A percentile compares a stretch with the other conserved stretches of the same genome.
Conservation (phyloP, 805 yeast genomes). For the Teunomyces pallodes region DNA sequence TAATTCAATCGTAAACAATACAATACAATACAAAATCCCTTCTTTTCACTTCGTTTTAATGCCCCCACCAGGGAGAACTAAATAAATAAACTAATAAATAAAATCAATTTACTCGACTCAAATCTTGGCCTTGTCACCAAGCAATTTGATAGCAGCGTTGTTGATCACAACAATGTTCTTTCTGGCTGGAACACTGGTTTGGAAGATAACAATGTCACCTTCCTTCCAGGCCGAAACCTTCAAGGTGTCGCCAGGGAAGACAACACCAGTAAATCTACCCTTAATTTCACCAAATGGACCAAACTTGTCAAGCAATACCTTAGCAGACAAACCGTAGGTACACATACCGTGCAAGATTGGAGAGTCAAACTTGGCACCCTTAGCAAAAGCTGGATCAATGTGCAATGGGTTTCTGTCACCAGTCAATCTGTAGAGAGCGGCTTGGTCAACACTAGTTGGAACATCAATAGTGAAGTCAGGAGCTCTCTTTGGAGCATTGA, state of each 20-base stretch:
- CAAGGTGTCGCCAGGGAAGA: slow-evolving; percentile 91
- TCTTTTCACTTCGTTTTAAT: background rate
- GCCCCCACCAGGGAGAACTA: slow-evolving; percentile 4
- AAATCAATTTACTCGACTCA: slow-evolving; percentile 19
- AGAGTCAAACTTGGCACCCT: slow-evolving; percentile 75
- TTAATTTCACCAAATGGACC: slow-evolving; percentile 84
- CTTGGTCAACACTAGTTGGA: slow-evolving; percentile 67
- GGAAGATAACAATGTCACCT: slow-evolving; percentile 70
- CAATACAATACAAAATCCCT: background rate
- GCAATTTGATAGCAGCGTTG: slow-evolving; percentile 76
- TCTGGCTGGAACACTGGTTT: slow-evolving; percentile 77
- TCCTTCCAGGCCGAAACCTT: slow-evolving; percentile 82
- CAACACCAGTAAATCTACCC: slow-evolving; percentile 86
- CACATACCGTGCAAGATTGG: slow-evolving; percentile 96
- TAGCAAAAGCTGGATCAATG: slow-evolving; percentile 88
- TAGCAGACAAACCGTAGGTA: slow-evolving; percentile 77
- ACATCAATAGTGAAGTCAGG: slow-evolving; percentile 68
- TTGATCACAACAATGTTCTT: slow-evolving; percentile 67
- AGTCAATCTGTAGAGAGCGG: slow-evolving; percentile 84
- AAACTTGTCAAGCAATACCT: slow-evolving; percentile 71
- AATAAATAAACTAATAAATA: slow-evolving; percentile 6
- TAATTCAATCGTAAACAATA: too few species aligned
- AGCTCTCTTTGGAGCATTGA: slow-evolving; percentile 56
- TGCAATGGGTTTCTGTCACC: slow-evolving; percentile 96
- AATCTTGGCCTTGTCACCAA: slow-evolving; percentile 40